These are phyloP conservation scores for Sungouiozyma ichnusensis DNA, from an alignment of 805 yeast species.

Conservation along the genomic window DNA sequence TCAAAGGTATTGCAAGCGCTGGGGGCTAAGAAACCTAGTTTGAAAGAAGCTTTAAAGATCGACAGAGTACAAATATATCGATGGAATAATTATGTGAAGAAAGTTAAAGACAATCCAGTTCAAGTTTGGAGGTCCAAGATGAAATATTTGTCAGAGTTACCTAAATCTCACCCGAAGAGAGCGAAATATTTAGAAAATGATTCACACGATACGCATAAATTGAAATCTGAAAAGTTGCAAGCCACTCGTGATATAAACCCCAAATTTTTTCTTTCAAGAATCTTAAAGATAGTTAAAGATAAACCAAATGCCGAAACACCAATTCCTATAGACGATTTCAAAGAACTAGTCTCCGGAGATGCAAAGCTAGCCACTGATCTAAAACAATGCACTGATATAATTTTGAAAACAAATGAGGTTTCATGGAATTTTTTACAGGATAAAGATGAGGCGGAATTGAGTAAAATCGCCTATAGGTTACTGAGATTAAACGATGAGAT, in stretches of 20 bases:
- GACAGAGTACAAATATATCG: constrained; percentile 62
- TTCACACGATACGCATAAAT: constrained; percentile 15
- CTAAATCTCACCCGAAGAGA: constrained; percentile 20
- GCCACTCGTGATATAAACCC: constrained; percentile 32
- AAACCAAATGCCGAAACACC: constrained; percentile 9
- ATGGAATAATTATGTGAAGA: constrained; percentile 65
- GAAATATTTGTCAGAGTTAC: constrained; percentile 14
- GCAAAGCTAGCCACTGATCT: constrained; percentile 14
- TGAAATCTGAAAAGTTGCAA: constrained; percentile 15
- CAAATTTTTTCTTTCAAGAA: constrained; percentile 35
- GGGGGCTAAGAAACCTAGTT: constrained; percentile 75
- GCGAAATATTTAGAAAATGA: constrained; percentile 16
- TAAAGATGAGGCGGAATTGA: constrained; percentile 9
- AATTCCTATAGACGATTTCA: constrained; percentile 27
- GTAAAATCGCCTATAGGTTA: constrained; percentile 9
- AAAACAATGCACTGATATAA: constrained; percentile 16
- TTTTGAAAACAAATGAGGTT: constrained; percentile 16
- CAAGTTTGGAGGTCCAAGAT: constrained; percentile 20
- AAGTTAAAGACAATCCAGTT: constrained; percentile 39
- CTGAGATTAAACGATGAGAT: constrained; percentile 14
- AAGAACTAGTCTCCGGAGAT: constrained; percentile 29
- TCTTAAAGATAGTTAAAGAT: constrained; percentile 27
- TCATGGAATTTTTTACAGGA: constrained; percentile 6
- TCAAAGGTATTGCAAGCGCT: constrained; percentile 75
- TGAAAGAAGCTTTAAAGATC: constrained; percentile 52